A percentile compares a stretch with the other conserved stretches of the same genome.
phyloP scores from a whole-genome alignment of 441 rosid genomes.

The Croton laevigatus region DNA sequence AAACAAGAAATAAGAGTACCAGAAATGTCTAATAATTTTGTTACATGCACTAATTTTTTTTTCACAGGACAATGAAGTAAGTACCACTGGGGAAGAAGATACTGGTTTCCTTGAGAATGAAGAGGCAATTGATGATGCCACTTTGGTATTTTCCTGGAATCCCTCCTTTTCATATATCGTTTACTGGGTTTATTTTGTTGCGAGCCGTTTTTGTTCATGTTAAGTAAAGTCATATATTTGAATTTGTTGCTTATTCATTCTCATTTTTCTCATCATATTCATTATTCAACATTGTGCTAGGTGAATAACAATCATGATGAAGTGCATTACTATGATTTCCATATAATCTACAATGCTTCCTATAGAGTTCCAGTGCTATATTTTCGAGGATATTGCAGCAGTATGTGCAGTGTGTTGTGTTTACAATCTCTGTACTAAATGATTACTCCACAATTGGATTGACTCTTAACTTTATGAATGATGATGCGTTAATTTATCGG shows the following conservation, averaged over 20 bases:
- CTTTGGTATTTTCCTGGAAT: slow-evolving; percentile 42
- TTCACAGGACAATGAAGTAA: slow-evolving; percentile 36
- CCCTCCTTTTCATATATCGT: neutral
- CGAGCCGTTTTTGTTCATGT: neutral
- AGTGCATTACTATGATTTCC: slow-evolving; percentile 68
- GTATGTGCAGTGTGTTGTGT: slow-evolving; percentile 34
- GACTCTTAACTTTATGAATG: neutral
- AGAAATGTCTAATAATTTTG: neutral
- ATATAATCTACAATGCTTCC: slow-evolving; percentile 64
- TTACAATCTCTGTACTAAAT: neutral
- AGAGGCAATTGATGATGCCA: slow-evolving; percentile 51
- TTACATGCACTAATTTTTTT: neutral
- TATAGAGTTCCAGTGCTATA: slow-evolving; percentile 77
- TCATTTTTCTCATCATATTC: neutral
- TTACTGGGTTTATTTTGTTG: neutral
- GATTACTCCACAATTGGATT: neutral
- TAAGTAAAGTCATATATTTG: neutral
- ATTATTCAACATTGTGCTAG: slow-evolving; percentile 31
- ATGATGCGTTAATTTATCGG: too few relatives aligned
- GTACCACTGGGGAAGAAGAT: slow-evolving; percentile 27
- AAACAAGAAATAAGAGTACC: too few relatives aligned
- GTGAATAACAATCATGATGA: slow-evolving; percentile 35
- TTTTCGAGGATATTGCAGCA: slow-evolving; percentile 56
- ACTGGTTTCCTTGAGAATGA: slow-evolving; percentile 30
- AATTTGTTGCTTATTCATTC: neutral